These are phyloP conservation scores for Marchantia paleacea DNA, from an alignment of 225 moss, liverwort and hornwort species.

Conservation along the genomic window DNA sequence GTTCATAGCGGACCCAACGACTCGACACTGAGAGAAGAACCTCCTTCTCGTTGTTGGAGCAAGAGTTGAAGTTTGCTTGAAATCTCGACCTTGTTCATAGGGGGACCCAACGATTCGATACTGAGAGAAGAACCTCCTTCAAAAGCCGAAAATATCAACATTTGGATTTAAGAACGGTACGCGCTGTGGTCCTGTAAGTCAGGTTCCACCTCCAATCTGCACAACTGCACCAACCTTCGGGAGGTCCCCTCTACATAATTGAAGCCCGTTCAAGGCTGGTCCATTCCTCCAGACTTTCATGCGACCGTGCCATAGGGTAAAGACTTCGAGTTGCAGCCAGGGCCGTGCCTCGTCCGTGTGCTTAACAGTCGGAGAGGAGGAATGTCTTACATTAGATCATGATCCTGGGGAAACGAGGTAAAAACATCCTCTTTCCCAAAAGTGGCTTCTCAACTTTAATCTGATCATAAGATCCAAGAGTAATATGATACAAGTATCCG, in stretches of 20 bases:
- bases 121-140: neutral
- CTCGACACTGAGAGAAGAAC: neutral
- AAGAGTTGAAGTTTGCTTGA: neutral
- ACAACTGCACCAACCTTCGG: neutral
- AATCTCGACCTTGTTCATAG: neutral
- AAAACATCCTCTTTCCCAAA: neutral
- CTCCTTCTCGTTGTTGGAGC: neutral
- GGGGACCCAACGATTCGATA: neutral
- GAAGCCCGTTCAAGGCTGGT: neutral
- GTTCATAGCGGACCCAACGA: neutral
- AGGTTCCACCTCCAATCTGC: neutral
- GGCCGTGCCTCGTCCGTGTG: neutral
- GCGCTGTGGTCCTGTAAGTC: neutral
- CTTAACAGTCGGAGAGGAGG: neutral
- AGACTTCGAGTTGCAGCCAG: neutral
- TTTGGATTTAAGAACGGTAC: neutral
- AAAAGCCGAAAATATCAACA: neutral
- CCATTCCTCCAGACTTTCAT: neutral
- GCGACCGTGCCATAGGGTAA: neutral
- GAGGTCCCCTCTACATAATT: neutral
- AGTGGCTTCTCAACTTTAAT: neutral
- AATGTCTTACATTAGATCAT: neutral
- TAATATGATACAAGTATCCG: neutral
- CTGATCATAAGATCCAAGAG: conserved; percentile 5
- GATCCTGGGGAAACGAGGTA: neutral